phyloP scores from a whole-genome alignment of 2,329 filamentous ascomycete genomes.

The Fusarium liriodendri region DNA sequence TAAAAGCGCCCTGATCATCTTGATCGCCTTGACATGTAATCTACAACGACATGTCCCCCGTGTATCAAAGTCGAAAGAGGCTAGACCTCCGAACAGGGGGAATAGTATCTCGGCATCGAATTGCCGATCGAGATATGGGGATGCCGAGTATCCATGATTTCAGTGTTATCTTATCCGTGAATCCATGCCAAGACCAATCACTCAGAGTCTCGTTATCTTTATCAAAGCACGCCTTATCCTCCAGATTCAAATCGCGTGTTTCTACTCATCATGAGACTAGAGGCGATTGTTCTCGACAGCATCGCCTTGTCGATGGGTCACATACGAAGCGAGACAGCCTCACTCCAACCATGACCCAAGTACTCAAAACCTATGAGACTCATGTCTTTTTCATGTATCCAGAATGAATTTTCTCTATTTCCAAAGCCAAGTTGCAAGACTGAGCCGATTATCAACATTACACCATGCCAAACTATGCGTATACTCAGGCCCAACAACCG shows the following conservation, averaged over 20 bases:
- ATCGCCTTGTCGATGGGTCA: not conserved
- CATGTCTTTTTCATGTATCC: not conserved
- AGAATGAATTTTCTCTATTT: not conserved
- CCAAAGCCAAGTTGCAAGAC: not conserved
- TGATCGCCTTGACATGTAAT: no score
- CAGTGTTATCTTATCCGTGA: not conserved
- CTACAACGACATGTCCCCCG: not conserved
- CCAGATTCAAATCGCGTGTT: not conserved
- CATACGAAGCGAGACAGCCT: not conserved
- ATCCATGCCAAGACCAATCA: not conserved
- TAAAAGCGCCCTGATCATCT: not conserved
- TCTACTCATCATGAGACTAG: not conserved
- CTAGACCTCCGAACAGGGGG: not conserved
- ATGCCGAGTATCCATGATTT: not conserved
- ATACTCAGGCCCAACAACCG: not conserved
- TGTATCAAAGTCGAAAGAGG: not conserved
- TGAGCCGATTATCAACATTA: constrained; percentile 24
- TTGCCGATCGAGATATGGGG: not conserved
- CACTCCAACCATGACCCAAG: not conserved
- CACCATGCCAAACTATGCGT: constrained; percentile 2
- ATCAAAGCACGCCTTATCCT: not conserved
- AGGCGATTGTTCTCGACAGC: no score
- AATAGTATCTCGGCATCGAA: not conserved
- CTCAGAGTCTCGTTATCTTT: not conserved
- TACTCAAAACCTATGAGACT: not conserved